A percentile compares a stretch with the other conserved stretches of the same genome.
These are phyloP conservation scores for Heliocybe sulcata DNA, from an alignment of 1,284 basidiomycete genomes.

Conservation along the genomic window DNA sequence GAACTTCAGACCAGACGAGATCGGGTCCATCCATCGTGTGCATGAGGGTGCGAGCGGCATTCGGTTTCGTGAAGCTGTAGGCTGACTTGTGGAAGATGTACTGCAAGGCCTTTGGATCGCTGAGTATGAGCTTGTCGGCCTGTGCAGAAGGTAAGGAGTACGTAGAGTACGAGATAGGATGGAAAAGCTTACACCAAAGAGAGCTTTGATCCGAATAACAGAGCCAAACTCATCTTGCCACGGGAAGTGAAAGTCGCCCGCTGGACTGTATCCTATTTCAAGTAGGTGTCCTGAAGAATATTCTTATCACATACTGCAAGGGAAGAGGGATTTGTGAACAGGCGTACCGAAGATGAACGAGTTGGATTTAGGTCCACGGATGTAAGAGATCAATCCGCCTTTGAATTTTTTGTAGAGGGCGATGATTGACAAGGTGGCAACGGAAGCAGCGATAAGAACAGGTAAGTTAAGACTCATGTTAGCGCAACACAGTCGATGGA, in stretches of 20 bases:
- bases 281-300: neutral
- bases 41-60: constrained; percentile 21
- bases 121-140: constrained; percentile 17
- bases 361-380: neutral
- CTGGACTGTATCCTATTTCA: neutral
- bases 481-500: too few relatives aligned
- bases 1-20: constrained; percentile 33
- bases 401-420: neutral
- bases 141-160: constrained; percentile 3
- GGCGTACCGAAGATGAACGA: neutral
- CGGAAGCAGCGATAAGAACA: too few relatives aligned
- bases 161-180: neutral
- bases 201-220: constrained; percentile 20
- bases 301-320: too few relatives aligned
- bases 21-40: constrained; percentile 26
- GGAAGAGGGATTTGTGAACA: neutral
- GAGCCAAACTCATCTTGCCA: constrained; percentile 23
- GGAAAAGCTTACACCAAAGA: constrained; percentile 1
- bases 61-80: constrained; percentile 30
- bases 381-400: neutral
- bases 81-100: constrained; percentile 31
- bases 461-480: too few relatives aligned
- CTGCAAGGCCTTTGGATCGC: constrained; percentile 34
- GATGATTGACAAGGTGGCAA: too few relatives aligned
- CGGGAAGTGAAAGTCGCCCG: constrained; percentile 16